Evolutionary conservation across 2,329 filamentous ascomycete genomes (phyloP), one percentile per base, ranked within the genome.

Genomic region (Arthroderma uncinatum): DNA sequence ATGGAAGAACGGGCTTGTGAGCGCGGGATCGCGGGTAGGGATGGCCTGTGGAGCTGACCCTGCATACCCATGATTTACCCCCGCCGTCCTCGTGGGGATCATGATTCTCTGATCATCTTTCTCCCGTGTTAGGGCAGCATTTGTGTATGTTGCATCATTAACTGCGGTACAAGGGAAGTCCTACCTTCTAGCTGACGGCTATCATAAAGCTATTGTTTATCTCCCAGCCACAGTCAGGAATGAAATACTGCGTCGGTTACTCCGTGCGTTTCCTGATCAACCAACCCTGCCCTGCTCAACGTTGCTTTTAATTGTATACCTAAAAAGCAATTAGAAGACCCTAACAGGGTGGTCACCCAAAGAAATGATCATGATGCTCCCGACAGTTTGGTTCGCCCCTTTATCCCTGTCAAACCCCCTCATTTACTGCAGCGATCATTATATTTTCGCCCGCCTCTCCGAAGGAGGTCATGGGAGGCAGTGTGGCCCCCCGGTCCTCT

Each of bases 351-450:
- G 28, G 47, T 14, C 14, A 7, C 33, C 47, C 47, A 50, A 33
- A 50, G 25, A 50, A 50, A 50, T 30, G 14, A n/a, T 14, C 47
- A 30, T 33, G 25, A 34, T 33, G 25, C 12, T 50, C 47, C 47
- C 47, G 47, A 50, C 47, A 50, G 25, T 19, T 34, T 50, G 44
- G 47, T 16, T 33, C 47, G 47, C 47, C 47, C 47, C 25, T 50
- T 50, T 50, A 50, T 33, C 47, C 47, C 47, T 9, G 47, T 33
- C 25, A n/a, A 50, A 34, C 28, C 47, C 47, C 47, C 47, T 33
- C 28, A 50, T 30, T 50, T n/a, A 30, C 19, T 30, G 47, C 19
- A 14, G 25, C 47, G 33, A 14, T 50, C 10, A 16, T 50, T 16
- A 33, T 25, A 25, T 21, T 6, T 30, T 30, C 28, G 4, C 28